Conservation (phyloP, 495 filamentous ascomycete genomes). For the Glonium stellatum region DNA sequence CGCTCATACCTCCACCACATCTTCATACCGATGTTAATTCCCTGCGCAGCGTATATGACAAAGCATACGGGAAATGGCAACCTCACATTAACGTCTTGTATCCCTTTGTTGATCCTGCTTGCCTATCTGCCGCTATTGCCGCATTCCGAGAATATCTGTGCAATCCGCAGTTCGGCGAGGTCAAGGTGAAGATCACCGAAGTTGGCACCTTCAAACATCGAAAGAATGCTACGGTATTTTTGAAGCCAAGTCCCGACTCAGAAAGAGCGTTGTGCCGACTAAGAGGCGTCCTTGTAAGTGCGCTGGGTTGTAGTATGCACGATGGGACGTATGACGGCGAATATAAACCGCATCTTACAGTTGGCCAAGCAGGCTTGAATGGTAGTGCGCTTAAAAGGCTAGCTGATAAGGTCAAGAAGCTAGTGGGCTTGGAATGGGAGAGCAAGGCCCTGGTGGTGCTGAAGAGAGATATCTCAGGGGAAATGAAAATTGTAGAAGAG, state of each 20-base stretch:
- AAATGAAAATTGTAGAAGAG: not conserved
- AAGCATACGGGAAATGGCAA: not conserved
- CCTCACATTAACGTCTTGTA: slow-evolving; percentile 1
- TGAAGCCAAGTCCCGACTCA: not conserved
- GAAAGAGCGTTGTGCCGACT: not conserved
- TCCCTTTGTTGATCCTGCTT: not conserved
- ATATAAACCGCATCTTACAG: not conserved
- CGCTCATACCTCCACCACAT: not conserved
- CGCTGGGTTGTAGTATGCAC: not conserved
- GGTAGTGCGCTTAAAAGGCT: slow-evolving; percentile 75
- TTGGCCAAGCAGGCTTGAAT: not conserved
- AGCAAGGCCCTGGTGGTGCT: slow-evolving; percentile 50
- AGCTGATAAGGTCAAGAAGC: slow-evolving; percentile 59
- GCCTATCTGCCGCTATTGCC: not conserved
- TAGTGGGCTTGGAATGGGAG: slow-evolving; percentile 77
- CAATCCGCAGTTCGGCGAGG: not conserved
- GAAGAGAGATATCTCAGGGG: not conserved
- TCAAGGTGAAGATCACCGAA: not conserved
- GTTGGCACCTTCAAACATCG: not conserved
- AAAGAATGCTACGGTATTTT: not conserved
- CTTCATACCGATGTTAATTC: not conserved
- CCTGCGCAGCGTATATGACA: slow-evolving; percentile 1
- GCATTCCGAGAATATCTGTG: not conserved
- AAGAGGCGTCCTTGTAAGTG: not conserved
- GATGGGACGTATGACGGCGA: not conserved